phyloP scores from a whole-genome alignment of 345 rosid genomes.

The Kernera saxatilis region DNA sequence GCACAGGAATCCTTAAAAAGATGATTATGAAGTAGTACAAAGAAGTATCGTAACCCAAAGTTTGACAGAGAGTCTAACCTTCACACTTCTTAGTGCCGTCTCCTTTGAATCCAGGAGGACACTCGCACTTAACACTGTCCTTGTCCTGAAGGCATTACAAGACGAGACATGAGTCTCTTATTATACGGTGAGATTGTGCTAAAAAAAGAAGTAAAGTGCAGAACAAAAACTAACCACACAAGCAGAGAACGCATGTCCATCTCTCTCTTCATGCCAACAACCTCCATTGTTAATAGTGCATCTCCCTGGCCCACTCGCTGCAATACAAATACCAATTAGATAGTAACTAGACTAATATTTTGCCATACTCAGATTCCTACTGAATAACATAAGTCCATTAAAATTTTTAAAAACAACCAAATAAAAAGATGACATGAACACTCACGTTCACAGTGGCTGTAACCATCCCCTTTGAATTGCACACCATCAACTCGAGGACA shows the following conservation, averaged over 20 bases:
- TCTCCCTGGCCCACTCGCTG: slow-evolving; percentile 65
- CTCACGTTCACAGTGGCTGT: slow-evolving; percentile 64
- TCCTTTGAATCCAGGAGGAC: slow-evolving; percentile 91
- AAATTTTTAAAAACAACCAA: slow-evolving; percentile 16
- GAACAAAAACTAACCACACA: slow-evolving; percentile 53
- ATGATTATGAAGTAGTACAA: not conserved
- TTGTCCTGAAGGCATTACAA: slow-evolving; percentile 46
- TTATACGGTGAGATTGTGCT: not conserved
- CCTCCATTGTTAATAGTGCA: slow-evolving; percentile 71
- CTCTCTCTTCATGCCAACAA: slow-evolving; percentile 57
- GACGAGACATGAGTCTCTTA: slow-evolving; percentile 16
- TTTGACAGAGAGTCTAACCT: slow-evolving; percentile 41
- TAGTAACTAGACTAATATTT: slow-evolving; percentile 33
- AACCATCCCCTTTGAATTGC: slow-evolving; percentile 96
- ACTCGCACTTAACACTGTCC: slow-evolving; percentile 66
- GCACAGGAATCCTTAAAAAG: not conserved
- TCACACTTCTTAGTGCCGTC: slow-evolving; percentile 76
- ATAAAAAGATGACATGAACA: not conserved
- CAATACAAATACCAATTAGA: slow-evolving; percentile 8
- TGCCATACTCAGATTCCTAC: not conserved
- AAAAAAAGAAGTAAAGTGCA: not conserved
- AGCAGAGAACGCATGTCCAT: slow-evolving; percentile 59
- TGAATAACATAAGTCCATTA: slow-evolving; percentile 28
- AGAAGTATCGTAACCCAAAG: not conserved
- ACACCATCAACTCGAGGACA: slow-evolving; percentile 93